Conservation (phyloP, 345 rosid genomes). For the Moringa oleifera region DNA sequence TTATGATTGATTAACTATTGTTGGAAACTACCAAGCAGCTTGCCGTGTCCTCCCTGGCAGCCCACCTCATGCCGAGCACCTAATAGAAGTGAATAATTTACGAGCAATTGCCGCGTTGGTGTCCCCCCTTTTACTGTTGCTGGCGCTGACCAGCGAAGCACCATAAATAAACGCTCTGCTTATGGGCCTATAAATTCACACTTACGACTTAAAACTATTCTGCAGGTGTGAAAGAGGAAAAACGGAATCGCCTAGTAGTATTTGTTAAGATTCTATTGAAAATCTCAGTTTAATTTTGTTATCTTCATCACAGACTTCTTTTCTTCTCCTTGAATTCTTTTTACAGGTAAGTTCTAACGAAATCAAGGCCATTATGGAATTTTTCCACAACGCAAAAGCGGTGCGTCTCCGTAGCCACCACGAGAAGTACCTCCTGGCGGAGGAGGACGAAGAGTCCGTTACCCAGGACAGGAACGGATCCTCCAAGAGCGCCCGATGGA, state of each 20-base stretch:
- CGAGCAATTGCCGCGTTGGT: not conserved
- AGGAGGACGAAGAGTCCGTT: slow-evolving; percentile 68
- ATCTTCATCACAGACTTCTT: not conserved
- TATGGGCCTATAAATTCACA: no score
- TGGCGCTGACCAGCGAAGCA: no score
- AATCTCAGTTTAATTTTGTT: not conserved
- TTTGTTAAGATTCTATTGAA: not conserved
- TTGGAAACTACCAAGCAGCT: no score
- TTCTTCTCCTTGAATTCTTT: not conserved
- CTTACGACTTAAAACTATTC: no score
- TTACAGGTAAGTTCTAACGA: slow-evolving; percentile 20
- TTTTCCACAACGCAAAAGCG: slow-evolving; percentile 66
- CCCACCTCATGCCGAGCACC: no score
- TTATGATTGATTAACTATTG: no score
- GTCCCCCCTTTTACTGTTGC: not conserved
- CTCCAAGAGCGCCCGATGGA: slow-evolving; percentile 56
- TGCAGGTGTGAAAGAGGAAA: no score
- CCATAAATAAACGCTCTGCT: no score
- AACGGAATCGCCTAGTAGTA: no score
- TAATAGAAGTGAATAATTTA: no score
- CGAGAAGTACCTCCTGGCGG: slow-evolving; percentile 68
- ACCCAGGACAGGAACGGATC: slow-evolving; percentile 63
- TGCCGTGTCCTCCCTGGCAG: no score
- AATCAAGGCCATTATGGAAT: slow-evolving; percentile 50
- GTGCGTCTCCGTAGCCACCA: slow-evolving; percentile 73